Percentiles rank a stretch among this genome's conserved stretches.
These are phyloP conservation scores for Cotoneaster glaucophyllus DNA, from an alignment of 306 rosid species.

Conservation along the genomic window DNA sequence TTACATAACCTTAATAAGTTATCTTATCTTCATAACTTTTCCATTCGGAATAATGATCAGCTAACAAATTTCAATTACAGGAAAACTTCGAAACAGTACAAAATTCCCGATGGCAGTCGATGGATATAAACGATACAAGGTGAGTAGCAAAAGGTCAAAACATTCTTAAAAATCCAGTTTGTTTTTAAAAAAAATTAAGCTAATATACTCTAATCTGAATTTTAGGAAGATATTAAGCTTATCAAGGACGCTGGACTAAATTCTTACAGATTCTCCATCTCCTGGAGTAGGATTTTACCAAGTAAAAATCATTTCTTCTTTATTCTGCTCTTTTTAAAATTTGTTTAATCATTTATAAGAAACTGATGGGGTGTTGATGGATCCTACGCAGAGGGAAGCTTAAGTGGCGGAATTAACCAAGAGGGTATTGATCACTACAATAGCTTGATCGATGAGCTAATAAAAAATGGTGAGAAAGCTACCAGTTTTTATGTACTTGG, in stretches of 20 bases:
- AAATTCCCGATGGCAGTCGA: constrained; percentile 1
- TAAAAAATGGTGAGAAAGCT: constrained; percentile 6
- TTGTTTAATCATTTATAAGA: not conserved
- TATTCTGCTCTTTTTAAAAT: not conserved
- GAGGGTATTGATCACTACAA: constrained; percentile 22
- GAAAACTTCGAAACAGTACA: not conserved
- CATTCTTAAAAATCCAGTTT: not conserved
- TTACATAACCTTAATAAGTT: not conserved
- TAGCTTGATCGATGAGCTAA: constrained; percentile 15
- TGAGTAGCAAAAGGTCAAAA: not conserved
- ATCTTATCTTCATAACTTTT: not conserved
- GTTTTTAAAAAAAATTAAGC: no score
- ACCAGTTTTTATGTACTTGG: not conserved
- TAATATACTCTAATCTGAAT: not conserved
- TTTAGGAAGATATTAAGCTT: constrained; percentile 28
- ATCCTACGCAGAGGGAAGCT: constrained; percentile 17
- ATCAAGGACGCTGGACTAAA: constrained; percentile 21
- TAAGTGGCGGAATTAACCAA: constrained; percentile 22
- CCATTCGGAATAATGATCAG: not conserved
- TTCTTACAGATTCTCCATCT: constrained; percentile 30
- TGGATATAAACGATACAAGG: constrained; percentile 11
- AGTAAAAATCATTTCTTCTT: constrained; percentile 2
- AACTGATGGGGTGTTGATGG: not conserved
- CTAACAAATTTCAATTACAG: not conserved
- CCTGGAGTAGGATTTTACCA: constrained; percentile 38